Conservation (phyloP, 2,329 filamentous ascomycete species). For the Rhinocladiella similis region DNA sequence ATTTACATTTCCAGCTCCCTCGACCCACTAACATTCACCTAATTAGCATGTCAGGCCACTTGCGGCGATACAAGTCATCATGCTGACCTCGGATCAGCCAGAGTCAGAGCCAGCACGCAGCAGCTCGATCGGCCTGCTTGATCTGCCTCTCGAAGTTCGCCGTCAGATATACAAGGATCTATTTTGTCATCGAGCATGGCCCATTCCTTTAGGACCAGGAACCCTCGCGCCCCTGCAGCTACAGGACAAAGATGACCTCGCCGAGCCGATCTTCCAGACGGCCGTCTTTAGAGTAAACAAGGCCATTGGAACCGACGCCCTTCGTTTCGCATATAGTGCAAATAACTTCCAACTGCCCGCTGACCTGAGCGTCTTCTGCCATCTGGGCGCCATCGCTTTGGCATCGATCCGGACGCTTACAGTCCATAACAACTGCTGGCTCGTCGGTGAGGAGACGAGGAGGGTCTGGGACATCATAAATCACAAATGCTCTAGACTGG, state of each 20-base stretch:
- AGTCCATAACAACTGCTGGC: constrained; percentile 14
- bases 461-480: constrained; percentile 11
- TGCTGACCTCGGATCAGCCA: background rate
- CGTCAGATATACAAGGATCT: constrained; percentile 19
- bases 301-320: constrained; percentile 20
- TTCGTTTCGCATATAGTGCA: constrained; percentile 19
- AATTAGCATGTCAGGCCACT: background rate
- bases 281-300: constrained; percentile 21
- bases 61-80: background rate
- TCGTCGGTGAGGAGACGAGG: constrained; percentile 1
- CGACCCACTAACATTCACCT: background rate
- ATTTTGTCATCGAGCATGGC: constrained; percentile 16
- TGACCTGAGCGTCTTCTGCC: constrained; percentile 13
- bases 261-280: constrained; percentile 18
- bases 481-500: constrained; percentile 11
- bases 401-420: constrained; percentile 17
- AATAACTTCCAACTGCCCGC: constrained; percentile 19
- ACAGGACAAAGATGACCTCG: background rate
- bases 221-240: background rate
- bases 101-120: no score
- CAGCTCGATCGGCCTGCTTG: constrained; percentile 1
- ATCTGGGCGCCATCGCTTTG: constrained; percentile 10
- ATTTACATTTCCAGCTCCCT: background rate
- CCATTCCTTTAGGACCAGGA: constrained; percentile 12
- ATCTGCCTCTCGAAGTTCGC: constrained; percentile 21